Base-by-base conservation (phyloP, 768 basidiomycete genomes). In the Thelephora aurantiotincta region DNA sequence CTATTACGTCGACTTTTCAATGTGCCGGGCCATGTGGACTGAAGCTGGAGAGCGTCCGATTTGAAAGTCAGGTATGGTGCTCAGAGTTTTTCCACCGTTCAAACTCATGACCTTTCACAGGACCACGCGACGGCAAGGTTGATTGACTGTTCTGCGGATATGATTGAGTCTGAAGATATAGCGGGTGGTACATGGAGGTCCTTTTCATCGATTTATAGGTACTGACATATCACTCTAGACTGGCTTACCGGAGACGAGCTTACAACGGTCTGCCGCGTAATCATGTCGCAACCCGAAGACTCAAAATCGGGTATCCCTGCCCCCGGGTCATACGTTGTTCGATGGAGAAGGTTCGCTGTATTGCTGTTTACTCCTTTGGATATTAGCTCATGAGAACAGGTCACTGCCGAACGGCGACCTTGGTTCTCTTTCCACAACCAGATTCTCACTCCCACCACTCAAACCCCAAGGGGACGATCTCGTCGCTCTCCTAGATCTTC, bases 181-280 rank as follows among this genome's bases (percentile, higher is more conserved):
- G 38, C 12, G 2, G 18, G 2, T 18, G 38, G 38, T 41, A 41
- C 14, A 22, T 22, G 14, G 11, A 18, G 22, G 7, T 14, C 6
- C 22, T 11, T 16, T 2, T 11, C 22, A 14, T 14, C 38, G 11
- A 30, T 4, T 14, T 6, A 22, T 14, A 37, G 38, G 7, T 4
- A 4, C 14, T 41, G 14, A 41, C 38, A 4, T 18, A 2, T 41
- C 12, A n/a, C 16, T 18, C 22, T 51, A 83, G 83, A 81, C 51
- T 82, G 75, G 62, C 59, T 75, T 20, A 56, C 74, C 9, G 81
- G 80, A 0, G 87, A 90, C 54, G 73, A 74, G 50, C 74, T 85
- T 51, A 72, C 70, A 36, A 70, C 77, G 33, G 55, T 70, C 18
- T 79, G 75, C 54, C 71, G 72, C 11, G 62, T 85, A 35, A 67